These are phyloP conservation scores for Lactifluus piperatus DNA, from an alignment of 768 basidiomycete species.

Conservation along the genomic window DNA sequence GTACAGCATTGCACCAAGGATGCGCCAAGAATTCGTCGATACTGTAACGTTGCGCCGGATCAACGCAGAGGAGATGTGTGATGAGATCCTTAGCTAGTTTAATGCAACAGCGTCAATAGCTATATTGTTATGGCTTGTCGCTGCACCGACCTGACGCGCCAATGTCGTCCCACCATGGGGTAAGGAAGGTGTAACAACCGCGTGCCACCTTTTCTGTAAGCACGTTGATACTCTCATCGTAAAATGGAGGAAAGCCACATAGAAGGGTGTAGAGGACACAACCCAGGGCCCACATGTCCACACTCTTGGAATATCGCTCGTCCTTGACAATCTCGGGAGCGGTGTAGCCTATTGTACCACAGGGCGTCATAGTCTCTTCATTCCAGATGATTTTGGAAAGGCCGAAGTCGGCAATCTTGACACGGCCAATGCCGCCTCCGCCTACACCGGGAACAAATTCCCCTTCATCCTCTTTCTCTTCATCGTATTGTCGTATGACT, in stretches of 20 bases:
- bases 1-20: conserved; percentile 81
- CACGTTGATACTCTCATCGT: conserved; percentile 97
- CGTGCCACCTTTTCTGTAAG: conserved; percentile 96
- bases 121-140: background rate
- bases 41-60: conserved; percentile 91
- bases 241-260: conserved; percentile 97
- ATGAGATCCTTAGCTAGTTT: conserved; percentile 86
- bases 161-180: conserved; percentile 99
- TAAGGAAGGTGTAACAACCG: conserved; percentile 96
- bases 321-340: conserved; percentile 99
- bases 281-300: conserved; percentile 99
- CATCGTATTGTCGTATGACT: conserved; percentile 81
- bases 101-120: conserved; percentile 8
- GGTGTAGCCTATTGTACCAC: conserved; percentile 99
- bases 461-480: conserved; percentile 98
- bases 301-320: conserved; percentile 91
- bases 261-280: conserved; percentile 98
- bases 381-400: conserved; percentile 98
- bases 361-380: conserved; percentile 98
- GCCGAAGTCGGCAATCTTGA: conserved; percentile 99
- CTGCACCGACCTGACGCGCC: conserved; percentile 54
- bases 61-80: conserved; percentile 88
- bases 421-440: conserved; percentile 93
- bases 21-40: conserved; percentile 97
- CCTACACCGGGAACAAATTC: conserved; percentile 89